These are phyloP conservation scores for Penicillium aurantiogriseum DNA, from an alignment of 2,329 filamentous ascomycete genomes.

Conservation along the genomic window DNA sequence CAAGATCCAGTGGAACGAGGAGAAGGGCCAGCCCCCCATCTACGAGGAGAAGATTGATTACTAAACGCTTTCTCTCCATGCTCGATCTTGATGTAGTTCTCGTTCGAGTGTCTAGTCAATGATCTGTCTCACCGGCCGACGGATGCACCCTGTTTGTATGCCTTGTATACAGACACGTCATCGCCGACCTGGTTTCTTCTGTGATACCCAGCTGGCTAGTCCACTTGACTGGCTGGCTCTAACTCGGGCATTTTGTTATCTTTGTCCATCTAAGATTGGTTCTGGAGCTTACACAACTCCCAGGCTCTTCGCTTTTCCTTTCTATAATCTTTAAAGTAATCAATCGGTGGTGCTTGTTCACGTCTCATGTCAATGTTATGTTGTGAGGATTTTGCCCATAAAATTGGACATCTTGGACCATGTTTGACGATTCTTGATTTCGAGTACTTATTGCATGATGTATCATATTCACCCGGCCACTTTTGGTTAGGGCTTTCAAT, in stretches of 20 bases:
- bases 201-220: conserved; percentile 23
- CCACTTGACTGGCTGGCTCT: conserved; percentile 5
- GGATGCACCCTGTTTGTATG: not conserved
- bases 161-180: not conserved
- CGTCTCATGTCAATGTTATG: conserved; percentile 4
- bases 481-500: not conserved
- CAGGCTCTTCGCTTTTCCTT: not conserved
- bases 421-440: not conserved
- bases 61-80: conserved; percentile 26
- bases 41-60: conserved; percentile 58
- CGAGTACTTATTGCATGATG: not conserved
- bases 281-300: too few relatives aligned
- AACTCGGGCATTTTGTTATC: conserved; percentile 10
- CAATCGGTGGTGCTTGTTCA: not conserved
- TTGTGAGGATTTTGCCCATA: not conserved
- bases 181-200: conserved; percentile 4
- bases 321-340: conserved; percentile 13
- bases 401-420: not conserved
- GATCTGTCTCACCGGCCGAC: not conserved
- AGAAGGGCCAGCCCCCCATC: conserved; percentile 58
- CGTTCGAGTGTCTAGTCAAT: not conserved
- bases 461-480: not conserved
- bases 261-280: not conserved
- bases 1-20: conserved; percentile 58
- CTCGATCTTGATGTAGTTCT: not conserved